Percentiles rank a stretch among this genome's conserved stretches.
Evolutionary conservation across 2,329 filamentous ascomycete species (phyloP).

Genomic region (Lecanoromycetidae sp.): DNA sequence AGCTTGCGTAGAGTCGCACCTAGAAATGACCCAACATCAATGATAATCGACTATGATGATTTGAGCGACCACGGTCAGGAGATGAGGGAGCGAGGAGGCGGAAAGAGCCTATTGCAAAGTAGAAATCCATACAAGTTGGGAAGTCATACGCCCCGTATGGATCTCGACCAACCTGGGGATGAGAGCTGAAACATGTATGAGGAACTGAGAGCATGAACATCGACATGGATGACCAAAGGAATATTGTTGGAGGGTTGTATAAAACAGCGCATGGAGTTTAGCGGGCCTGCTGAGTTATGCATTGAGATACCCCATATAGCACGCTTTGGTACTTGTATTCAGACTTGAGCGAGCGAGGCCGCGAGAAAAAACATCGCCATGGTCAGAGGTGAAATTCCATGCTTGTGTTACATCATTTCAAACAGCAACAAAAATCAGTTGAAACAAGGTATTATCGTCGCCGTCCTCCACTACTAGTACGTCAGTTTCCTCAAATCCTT

Average conservation of each 20-base stretch:
- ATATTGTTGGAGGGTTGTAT: too few relatives aligned
- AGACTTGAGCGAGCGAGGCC: too few relatives aligned
- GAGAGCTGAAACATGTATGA: too few relatives aligned
- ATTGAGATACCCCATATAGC: conserved; percentile 2
- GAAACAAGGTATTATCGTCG: too few relatives aligned
- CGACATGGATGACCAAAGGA: not conserved
- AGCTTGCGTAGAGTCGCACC: not conserved
- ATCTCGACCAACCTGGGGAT: conserved; percentile 16
- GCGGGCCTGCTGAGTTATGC: not conserved
- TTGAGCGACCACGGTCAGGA: conserved; percentile 11
- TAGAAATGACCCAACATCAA: not conserved
- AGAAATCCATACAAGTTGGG: conserved; percentile 4
- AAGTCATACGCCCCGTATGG: conserved; percentile 11
- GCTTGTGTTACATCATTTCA: too few relatives aligned
- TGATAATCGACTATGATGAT: not conserved
- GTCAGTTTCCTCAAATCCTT: too few relatives aligned
- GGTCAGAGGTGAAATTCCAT: too few relatives aligned
- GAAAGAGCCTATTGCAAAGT: not conserved
- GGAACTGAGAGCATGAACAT: conserved; percentile 6
- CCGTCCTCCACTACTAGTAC: too few relatives aligned
- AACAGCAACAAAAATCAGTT: too few relatives aligned
- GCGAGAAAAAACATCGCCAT: too few relatives aligned
- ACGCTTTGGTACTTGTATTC: too few relatives aligned
- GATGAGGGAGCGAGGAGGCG: conserved; percentile 14
- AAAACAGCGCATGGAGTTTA: too few relatives aligned